Percentiles rank a stretch among this genome's conserved stretches.
Evolutionary conservation across 1,139 yeast genomes (phyloP).

Genomic region (Debaryomycetaceae sp.): DNA sequence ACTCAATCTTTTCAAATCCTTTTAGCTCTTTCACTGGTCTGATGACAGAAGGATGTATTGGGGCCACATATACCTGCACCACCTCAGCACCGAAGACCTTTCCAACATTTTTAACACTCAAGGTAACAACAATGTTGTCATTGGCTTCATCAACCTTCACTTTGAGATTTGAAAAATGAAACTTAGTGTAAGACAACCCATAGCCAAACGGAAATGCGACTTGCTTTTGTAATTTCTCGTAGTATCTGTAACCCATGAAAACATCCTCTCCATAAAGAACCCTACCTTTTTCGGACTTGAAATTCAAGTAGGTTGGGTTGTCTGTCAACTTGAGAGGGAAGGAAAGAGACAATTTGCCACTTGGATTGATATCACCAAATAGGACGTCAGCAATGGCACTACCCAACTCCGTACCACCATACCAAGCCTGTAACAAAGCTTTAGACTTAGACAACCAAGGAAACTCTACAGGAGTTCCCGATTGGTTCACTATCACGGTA

Average conservation of each 20-base stretch:
- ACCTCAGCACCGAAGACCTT: conserved; percentile 39
- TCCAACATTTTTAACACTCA: conserved; percentile 41
- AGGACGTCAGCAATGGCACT: conserved; percentile 23
- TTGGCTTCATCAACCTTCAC: conserved; percentile 8
- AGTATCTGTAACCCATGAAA: conserved; percentile 58
- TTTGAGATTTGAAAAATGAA: conserved; percentile 18
- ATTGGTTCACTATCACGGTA: conserved; percentile 53
- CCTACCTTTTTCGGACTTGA: conserved; percentile 40
- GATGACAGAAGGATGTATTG: conserved; percentile 33
- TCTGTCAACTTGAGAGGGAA: conserved; percentile 45
- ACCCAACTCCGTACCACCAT: conserved; percentile 31
- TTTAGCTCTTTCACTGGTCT: conserved; percentile 57
- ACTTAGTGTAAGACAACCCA: conserved; percentile 57
- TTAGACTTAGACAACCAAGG: conserved; percentile 51
- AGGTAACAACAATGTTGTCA: conserved; percentile 16
- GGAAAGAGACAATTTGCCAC: conserved; percentile 29
- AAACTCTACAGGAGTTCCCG: conserved; percentile 63
- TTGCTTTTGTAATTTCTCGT: conserved; percentile 44
- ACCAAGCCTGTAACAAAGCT: conserved; percentile 50
- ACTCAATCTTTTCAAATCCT: conserved; percentile 46
- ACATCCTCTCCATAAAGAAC: conserved; percentile 56
- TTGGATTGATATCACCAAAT: conserved; percentile 23
- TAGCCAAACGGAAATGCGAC: conserved; percentile 59
- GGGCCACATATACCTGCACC: conserved; percentile 43
- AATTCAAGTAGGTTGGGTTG: conserved; percentile 44